Conservation (phyloP, 306 rosid genomes). For the Vigna mungo region DNA sequence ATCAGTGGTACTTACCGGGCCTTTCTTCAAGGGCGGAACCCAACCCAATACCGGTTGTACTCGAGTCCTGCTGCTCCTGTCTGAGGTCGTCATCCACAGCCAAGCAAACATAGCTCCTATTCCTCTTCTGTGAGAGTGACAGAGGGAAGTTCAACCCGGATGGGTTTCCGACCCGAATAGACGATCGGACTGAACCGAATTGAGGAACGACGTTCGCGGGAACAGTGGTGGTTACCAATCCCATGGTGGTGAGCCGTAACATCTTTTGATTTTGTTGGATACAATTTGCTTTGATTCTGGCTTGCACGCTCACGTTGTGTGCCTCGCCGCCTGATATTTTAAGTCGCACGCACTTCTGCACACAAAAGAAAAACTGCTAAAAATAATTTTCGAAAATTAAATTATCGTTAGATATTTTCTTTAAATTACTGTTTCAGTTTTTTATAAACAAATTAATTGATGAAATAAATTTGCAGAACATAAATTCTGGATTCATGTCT, state of each 20-base stretch:
- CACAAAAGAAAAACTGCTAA: background rate
- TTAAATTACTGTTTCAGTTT: background rate
- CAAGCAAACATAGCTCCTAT: slow-evolving; percentile 54
- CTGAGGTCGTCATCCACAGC: slow-evolving; percentile 81
- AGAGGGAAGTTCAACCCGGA: slow-evolving; percentile 44
- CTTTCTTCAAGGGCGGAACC: slow-evolving; percentile 76
- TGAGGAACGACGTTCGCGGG: slow-evolving; percentile 59
- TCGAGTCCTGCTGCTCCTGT: slow-evolving; percentile 59
- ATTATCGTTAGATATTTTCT: background rate
- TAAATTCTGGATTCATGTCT: too few relatives aligned
- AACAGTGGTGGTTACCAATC: slow-evolving; percentile 65
- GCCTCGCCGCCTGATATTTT: slow-evolving; percentile 12
- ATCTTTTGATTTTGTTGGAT: slow-evolving; percentile 2
- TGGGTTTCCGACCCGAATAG: slow-evolving; percentile 47
- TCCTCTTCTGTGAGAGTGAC: slow-evolving; percentile 24
- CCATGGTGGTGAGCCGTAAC: slow-evolving; percentile 56
- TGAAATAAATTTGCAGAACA: too few relatives aligned
- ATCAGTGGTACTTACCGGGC: slow-evolving; percentile 50
- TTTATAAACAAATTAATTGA: too few relatives aligned
- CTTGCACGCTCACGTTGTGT: background rate
- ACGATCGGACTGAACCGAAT: slow-evolving; percentile 45
- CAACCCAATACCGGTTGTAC: slow-evolving; percentile 40
- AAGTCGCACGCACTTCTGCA: background rate
- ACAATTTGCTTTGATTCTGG: background rate
- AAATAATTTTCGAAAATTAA: background rate